Percentiles rank a stretch among this genome's conserved stretches.
Evolutionary conservation across 2,329 filamentous ascomycete genomes (phyloP).

Genomic region (Harringtonia lauricola): DNA sequence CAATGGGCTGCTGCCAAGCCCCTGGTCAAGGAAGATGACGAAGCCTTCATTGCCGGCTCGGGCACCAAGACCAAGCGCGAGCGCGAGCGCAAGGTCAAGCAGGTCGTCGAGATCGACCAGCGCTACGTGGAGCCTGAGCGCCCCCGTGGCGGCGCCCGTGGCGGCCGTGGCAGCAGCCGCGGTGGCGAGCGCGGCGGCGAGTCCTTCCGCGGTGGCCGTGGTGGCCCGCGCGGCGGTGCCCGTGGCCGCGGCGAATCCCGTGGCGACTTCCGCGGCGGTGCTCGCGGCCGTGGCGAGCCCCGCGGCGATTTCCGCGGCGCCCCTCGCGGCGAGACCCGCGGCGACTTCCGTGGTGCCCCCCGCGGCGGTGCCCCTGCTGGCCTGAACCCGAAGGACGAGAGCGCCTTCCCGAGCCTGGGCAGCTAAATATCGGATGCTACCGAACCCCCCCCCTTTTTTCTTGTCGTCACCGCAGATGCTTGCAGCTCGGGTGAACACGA

Average conservation of each 20-base stretch:
- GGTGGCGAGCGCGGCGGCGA: constrained; percentile 31
- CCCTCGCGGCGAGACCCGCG: constrained; percentile 19
- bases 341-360: constrained; percentile 32
- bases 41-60: constrained; percentile 66
- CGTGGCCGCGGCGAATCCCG: constrained; percentile 24
- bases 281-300: constrained; percentile 27
- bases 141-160: constrained; percentile 38
- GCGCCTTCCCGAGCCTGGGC: constrained; percentile 50
- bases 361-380: constrained; percentile 34
- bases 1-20: constrained; percentile 84
- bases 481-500: background rate
- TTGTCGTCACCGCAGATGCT: background rate
- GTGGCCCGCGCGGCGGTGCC: constrained; percentile 33
- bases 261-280: constrained; percentile 28
- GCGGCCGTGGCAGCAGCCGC: constrained; percentile 37
- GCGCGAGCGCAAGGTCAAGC: constrained; percentile 88
- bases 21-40: constrained; percentile 52
- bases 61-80: constrained; percentile 73
- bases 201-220: constrained; percentile 27
- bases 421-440: constrained; percentile 15
- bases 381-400: constrained; percentile 47
- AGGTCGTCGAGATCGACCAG: constrained; percentile 79
- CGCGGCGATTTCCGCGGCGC: constrained; percentile 35
- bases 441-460: background rate
- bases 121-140: constrained; percentile 64